Evolutionary conservation across 164 flowering plant genomes (phyloP).

Genomic region (Vitis labrusca): DNA sequence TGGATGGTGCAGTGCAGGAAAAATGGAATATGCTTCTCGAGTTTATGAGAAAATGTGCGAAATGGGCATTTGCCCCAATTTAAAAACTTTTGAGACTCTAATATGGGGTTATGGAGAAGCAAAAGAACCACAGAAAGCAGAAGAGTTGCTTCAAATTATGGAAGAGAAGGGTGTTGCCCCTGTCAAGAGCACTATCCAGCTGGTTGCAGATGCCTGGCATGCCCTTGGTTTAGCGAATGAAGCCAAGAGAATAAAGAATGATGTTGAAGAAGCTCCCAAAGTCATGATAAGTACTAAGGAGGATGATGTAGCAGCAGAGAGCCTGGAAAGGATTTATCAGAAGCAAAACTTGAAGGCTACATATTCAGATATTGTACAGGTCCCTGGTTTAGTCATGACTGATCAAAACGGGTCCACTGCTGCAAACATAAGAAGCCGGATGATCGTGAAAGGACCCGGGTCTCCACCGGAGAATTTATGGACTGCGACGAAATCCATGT

Average conservation of each 20-base stretch:
- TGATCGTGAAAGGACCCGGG: constrained; percentile 13
- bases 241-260: constrained; percentile 44
- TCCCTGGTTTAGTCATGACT: constrained; percentile 13
- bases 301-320: constrained; percentile 12
- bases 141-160: constrained; percentile 71
- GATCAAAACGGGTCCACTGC: constrained; percentile 18
- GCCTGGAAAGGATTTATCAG: constrained; percentile 16
- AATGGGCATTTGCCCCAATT: constrained; percentile 62
- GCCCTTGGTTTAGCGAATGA: constrained; percentile 55
- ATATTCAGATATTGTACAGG: constrained; percentile 16
- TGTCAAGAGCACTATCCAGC: constrained; percentile 48
- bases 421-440: constrained; percentile 22
- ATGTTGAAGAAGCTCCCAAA: constrained; percentile 18
- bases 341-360: constrained; percentile 16
- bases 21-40: constrained; percentile 69
- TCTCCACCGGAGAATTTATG: constrained; percentile 15
- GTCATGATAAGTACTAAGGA: background rate
- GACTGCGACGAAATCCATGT: constrained; percentile 12
- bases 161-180: constrained; percentile 50
- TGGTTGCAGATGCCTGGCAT: constrained; percentile 76
- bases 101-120: constrained; percentile 96
- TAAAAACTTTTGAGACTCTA: constrained; percentile 84
- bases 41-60: constrained; percentile 63
- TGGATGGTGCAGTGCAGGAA: constrained; percentile 89
- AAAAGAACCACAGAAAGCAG: constrained; percentile 88